Percentiles rank a stretch among this genome's conserved stretches.
phyloP scores from a whole-genome alignment of 139 green algal species.

The Tetradesmus lagerheimii region DNA sequence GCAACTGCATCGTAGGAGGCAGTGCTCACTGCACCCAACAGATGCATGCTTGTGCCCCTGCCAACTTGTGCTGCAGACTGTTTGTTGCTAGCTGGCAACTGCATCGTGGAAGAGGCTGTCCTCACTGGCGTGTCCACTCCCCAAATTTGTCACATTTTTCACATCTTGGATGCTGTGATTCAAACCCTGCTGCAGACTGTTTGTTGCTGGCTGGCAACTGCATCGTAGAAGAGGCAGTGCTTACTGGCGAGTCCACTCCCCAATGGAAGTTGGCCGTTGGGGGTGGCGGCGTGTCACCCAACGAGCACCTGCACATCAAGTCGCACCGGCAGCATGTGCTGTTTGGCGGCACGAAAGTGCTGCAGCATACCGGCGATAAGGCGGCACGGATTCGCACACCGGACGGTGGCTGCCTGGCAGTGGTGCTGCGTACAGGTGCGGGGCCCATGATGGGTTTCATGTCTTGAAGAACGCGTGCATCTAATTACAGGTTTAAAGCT shows the following conservation, averaged over 20 bases:
- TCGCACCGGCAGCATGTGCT: constrained; percentile 89
- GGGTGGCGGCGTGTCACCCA: background rate
- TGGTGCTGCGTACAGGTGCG: constrained; percentile 90
- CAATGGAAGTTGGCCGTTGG: constrained; percentile 87
- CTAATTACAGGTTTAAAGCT: no score
- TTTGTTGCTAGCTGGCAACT: constrained; percentile 92
- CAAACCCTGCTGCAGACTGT: constrained; percentile 72
- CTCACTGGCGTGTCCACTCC: constrained; percentile 95
- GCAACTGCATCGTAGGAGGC: constrained; percentile 95
- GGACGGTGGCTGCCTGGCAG: constrained; percentile 92
- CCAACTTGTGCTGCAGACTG: constrained; percentile 72
- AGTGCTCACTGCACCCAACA: constrained; percentile 84
- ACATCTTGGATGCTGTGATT: background rate
- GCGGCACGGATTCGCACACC: constrained; percentile 76
- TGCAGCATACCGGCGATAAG: constrained; percentile 86
- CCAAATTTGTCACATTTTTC: background rate
- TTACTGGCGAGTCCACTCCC: constrained; percentile 94
- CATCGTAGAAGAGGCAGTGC: constrained; percentile 97
- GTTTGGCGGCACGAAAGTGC: constrained; percentile 95
- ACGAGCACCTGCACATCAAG: constrained; percentile 76
- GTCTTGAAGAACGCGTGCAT: no score
- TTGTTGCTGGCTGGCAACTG: constrained; percentile 92
- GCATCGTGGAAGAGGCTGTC: constrained; percentile 97
- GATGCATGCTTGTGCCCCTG: background rate
- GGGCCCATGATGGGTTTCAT: no score